phyloP scores from a whole-genome alignment of 345 rosid species.

The Mercurialis annua region DNA sequence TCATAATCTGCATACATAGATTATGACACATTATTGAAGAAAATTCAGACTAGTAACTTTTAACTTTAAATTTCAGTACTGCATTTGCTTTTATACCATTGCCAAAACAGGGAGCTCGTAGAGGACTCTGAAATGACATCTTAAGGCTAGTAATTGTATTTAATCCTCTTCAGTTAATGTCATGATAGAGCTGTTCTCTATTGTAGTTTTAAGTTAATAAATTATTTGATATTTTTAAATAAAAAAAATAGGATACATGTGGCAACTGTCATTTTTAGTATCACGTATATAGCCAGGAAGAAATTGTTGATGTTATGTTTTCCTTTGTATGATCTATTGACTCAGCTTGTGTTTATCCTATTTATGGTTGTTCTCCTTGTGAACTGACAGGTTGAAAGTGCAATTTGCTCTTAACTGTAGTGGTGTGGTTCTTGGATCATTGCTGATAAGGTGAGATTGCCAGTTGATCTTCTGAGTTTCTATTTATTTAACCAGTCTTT shows the following conservation, averaged over 20 bases:
- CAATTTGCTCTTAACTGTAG: conserved; percentile 93
- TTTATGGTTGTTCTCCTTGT: background rate
- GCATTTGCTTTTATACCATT: background rate
- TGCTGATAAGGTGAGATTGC: conserved; percentile 73
- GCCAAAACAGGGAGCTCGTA: background rate
- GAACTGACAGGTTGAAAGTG: conserved; percentile 79
- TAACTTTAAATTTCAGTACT: background rate
- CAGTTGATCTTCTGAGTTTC: conserved; percentile 3
- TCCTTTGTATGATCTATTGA: background rate
- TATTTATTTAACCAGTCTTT: background rate
- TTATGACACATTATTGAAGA: too few relatives aligned
- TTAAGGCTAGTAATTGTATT: background rate
- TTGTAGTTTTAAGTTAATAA: too few relatives aligned
- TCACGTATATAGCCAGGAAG: background rate
- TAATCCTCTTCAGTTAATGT: too few relatives aligned
- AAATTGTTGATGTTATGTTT: background rate
- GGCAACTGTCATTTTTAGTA: background rate
- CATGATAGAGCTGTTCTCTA: too few relatives aligned
- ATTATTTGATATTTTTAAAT: too few relatives aligned
- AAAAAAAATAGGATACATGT: background rate
- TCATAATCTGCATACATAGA: too few relatives aligned
- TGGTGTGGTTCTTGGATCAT: conserved; percentile 82
- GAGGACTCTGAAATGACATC: background rate
- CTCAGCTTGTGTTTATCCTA: background rate
- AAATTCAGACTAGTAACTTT: background rate